A percentile compares a stretch with the other conserved stretches of the same genome.
Evolutionary conservation across 169 alveolate species (phyloP).

Genomic region (Cryptosporidium sp.): DNA sequence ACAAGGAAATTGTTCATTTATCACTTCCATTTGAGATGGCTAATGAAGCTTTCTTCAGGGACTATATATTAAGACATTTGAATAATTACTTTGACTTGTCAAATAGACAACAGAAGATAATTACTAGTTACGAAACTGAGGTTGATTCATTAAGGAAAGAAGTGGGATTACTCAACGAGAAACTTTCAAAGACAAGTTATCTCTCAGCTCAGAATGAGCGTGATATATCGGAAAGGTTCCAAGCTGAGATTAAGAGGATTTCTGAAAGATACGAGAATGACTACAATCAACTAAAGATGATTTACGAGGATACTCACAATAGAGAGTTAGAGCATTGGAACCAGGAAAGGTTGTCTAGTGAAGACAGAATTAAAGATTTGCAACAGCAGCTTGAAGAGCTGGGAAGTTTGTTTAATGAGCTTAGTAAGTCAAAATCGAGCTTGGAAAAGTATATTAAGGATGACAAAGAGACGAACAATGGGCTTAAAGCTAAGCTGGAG

Average conservation of each 20-base stretch:
- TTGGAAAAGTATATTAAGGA: constrained; percentile 39
- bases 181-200: constrained; percentile 20
- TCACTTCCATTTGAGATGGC: constrained; percentile 65
- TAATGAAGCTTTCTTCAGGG: constrained; percentile 30
- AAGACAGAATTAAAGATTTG: constrained; percentile 13
- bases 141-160: constrained; percentile 13
- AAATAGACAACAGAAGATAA: constrained; percentile 15
- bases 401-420: constrained; percentile 5
- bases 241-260: constrained; percentile 25
- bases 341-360: constrained; percentile 37
- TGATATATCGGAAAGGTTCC: constrained; percentile 45
- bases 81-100: constrained; percentile 44
- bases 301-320: constrained; percentile 2
- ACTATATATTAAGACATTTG: constrained; percentile 34
- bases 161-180: not conserved
- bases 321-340: constrained; percentile 56
- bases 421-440: constrained; percentile 29
- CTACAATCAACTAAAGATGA: constrained; percentile 11
- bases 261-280: constrained; percentile 34
- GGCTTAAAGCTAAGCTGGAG: constrained; percentile 47
- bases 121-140: constrained; percentile 23
- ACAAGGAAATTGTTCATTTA: constrained; percentile 67
- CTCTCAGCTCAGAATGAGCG: constrained; percentile 33
- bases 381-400: constrained; percentile 37
- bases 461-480: not conserved